Evolutionary conservation across 2,329 filamentous ascomycete species (phyloP).

Genomic region (Thelonectria rubi): DNA sequence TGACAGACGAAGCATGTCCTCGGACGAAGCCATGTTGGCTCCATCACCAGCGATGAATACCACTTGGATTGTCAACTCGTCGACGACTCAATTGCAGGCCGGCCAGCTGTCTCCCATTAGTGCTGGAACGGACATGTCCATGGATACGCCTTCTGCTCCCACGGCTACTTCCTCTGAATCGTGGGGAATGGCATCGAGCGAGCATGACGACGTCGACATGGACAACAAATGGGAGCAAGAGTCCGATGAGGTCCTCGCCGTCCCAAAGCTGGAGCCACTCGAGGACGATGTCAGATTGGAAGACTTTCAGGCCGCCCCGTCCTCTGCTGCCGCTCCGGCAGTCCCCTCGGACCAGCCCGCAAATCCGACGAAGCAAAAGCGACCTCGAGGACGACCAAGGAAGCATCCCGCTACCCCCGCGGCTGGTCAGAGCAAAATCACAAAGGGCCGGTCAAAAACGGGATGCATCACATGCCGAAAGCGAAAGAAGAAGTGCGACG

Average conservation of each 20-base stretch:
- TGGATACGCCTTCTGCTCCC: conserved; percentile 52
- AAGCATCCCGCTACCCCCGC: conserved; percentile 77
- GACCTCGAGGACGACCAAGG: conserved; percentile 81
- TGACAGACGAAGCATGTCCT: conserved; percentile 55
- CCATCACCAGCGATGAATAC: conserved; percentile 46
- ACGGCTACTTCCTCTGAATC: conserved; percentile 57
- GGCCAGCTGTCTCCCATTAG: conserved; percentile 65
- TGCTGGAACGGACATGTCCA: conserved; percentile 55
- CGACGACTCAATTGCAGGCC: conserved; percentile 48
- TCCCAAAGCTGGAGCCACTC: conserved; percentile 65
- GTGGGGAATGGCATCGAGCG: conserved; percentile 54
- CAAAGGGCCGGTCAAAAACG: conserved; percentile 79
- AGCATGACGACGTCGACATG: conserved; percentile 51
- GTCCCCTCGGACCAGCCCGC: conserved; percentile 21
- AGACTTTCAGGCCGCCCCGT: conserved; percentile 57
- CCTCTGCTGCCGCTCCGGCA: conserved; percentile 31
- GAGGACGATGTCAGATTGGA: conserved; percentile 66
- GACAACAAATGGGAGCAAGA: conserved; percentile 59
- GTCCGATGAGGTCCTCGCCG: conserved; percentile 55
- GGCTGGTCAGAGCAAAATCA: conserved; percentile 70
- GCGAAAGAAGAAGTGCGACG: conserved; percentile 78
- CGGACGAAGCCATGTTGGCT: conserved; percentile 47
- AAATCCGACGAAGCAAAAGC: conserved; percentile 59
- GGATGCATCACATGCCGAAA: conserved; percentile 74
- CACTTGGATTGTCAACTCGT: conserved; percentile 41